Base-by-base conservation (phyloP, 2,329 filamentous ascomycete species). In the Alternaria sp. region DNA sequence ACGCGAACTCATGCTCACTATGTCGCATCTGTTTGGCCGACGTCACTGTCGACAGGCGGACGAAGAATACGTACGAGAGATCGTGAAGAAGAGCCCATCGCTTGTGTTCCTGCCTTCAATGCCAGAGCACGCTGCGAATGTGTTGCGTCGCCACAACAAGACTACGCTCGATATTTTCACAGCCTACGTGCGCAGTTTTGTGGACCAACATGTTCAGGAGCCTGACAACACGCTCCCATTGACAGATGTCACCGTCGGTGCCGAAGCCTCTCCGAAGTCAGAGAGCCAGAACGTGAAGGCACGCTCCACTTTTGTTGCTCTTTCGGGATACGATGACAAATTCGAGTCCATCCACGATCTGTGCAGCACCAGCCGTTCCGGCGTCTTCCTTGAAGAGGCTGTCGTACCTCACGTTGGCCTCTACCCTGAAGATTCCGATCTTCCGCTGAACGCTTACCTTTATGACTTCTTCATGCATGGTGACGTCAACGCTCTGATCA, bases 391-490 rank as follows among this genome's bases (percentile, higher is more conserved):
- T 0, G 92, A 95, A 70, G 86, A 92, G 71, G 86, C 89, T 0
- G 89, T 90, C 1, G 87, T 95, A 23, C 92, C 92, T 0, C 87
- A 91, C 73, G 83, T 93, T 5, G 84, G 85, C 6, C 79, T 92
- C 11, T 86, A 86, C 68, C 86, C 87, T 0, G 81, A 88, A 25
- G 86, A 90, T 57, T 75, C 79, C 6, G 74, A 81, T 3, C 82
- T 84, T 12, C 86, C 86, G 0, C 83, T 89, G 63, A 92, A 92
- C 67, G 88, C 89, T 0, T 91, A 91, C 72, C 80, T 94, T 1
- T 88, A 90, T 63, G 90, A 94, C 76, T 95, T 93, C 79, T 93
- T 88, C 83, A 91, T 88, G 77, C 89, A 94, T 69, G 91, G 91
- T 4, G 87, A 90, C 71, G 76, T 89, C 21, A 74, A 83, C 1